phyloP scores from a whole-genome alignment of 2,329 filamentous ascomycete genomes.

The Chaetothyriales sp. region DNA sequence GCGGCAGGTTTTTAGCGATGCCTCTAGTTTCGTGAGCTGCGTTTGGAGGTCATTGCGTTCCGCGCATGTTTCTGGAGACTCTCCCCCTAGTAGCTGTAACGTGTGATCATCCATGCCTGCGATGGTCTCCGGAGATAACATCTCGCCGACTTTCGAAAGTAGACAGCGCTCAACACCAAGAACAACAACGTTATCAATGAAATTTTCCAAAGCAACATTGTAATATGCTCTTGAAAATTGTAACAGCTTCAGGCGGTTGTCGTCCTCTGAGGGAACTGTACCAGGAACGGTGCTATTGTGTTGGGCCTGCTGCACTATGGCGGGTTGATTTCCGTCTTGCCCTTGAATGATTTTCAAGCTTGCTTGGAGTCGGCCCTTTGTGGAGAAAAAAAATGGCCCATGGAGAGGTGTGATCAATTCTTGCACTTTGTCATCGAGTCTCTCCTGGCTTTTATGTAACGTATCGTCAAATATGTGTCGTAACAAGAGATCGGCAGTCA shows the following conservation, averaged over 20 bases:
- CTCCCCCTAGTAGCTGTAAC: constrained; percentile 18
- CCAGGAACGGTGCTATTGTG: neutral
- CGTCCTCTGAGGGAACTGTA: constrained; percentile 3
- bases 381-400: constrained; percentile 8
- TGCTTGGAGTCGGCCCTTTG: constrained; percentile 1
- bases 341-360: neutral
- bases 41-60: constrained; percentile 11
- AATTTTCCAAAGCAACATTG: constrained; percentile 20
- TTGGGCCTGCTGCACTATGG: neutral
- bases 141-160: constrained; percentile 22
- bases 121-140: constrained; percentile 23
- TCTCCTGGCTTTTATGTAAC: constrained; percentile 9
- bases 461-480: constrained; percentile 15
- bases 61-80: constrained; percentile 17
- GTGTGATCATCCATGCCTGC: constrained; percentile 21
- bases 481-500: constrained; percentile 9
- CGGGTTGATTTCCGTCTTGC: constrained; percentile 1
- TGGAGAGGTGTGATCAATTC: constrained; percentile 16
- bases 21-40: constrained; percentile 2
- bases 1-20: constrained; percentile 3
- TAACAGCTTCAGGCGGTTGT: constrained; percentile 11
- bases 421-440: constrained; percentile 13
- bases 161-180: constrained; percentile 28
- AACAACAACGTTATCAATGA: constrained; percentile 26
- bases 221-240: constrained; percentile 20